phyloP scores from a whole-genome alignment of 2,329 filamentous ascomycete genomes.

The Aspergillus cejpii region DNA sequence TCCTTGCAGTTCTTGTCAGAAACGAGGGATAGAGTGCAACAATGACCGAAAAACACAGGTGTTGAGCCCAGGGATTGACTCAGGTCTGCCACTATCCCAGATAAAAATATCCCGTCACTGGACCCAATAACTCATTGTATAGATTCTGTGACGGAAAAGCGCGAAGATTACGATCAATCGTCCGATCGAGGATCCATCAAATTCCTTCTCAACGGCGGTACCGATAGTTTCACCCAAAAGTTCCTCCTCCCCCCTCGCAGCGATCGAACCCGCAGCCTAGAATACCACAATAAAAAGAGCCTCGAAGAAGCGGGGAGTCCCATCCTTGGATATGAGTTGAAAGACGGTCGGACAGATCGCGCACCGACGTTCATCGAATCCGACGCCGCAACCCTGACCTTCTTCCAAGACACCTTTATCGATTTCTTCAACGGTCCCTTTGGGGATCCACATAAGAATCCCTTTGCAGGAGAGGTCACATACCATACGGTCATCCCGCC shows the following conservation, averaged over 20 bases:
- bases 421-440: constrained; percentile 37
- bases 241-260: constrained; percentile 40
- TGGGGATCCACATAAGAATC: constrained; percentile 22
- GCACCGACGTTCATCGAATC: constrained; percentile 19
- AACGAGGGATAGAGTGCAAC: constrained; percentile 39
- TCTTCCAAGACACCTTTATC: constrained; percentile 34
- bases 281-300: constrained; percentile 31
- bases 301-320: constrained; percentile 19
- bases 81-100: constrained; percentile 13
- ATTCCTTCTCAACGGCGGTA: constrained; percentile 43
- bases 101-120: not conserved
- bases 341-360: constrained; percentile 14
- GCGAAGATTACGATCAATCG: constrained; percentile 26
- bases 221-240: constrained; percentile 42
- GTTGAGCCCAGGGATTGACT: constrained; percentile 12
- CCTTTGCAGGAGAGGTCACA: constrained; percentile 16
- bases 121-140: not conserved
- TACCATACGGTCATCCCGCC: constrained; percentile 16
- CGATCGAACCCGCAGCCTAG: constrained; percentile 34
- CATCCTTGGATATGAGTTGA: constrained; percentile 15
- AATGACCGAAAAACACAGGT: constrained; percentile 24
- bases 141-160: constrained; percentile 18
- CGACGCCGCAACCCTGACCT: constrained; percentile 23
- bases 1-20: constrained; percentile 42
- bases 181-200: constrained; percentile 44